Base-by-base conservation (phyloP, 805 yeast species). In the Candida berthetii region DNA sequence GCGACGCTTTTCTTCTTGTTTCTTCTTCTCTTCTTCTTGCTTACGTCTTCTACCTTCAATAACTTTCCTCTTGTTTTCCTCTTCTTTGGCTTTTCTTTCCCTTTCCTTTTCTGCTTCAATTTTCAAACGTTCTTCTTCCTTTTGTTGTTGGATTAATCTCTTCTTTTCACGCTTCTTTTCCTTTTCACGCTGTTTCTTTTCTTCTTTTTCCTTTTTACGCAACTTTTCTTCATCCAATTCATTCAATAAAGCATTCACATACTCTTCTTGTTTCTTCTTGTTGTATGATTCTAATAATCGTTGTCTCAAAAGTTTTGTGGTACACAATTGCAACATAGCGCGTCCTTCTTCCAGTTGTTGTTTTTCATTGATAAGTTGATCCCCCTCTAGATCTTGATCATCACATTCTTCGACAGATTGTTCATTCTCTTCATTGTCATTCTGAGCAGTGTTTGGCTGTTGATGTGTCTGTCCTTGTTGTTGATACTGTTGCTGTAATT, bases 271-370 rank as follows among this genome's bases (percentile, higher is more conserved):
- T 37, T 84, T 76, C 48, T 79, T 83, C 52, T 83, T 90, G 46
- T 85, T 84, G 55, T 82, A 89, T 0, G 95, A 86, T 25, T 74
- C 77, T 53, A 85, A 69, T 27, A 90, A 74, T 36, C 88, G 74
- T 49, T 78, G 80, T 53, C 85, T 86, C 50, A 90, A 73, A 56
- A 87, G 69, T 40, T 86, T 78, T 4, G 93, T 82, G 1, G 90
- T 85, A 42, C 88, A 84, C 40, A 85, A 71, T 52, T 86, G 88
- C 46, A 90, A 74, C 70, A 87, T 74, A 20, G 84, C 78, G 31
- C 90, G 82, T 11, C 91, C 82, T 61, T 89, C 95, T 52, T 78
- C 82, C 53, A 85, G 64, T 39, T 89, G 72, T 58, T 71, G 82
- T 45, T 78, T 83, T 40, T 80, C 82, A 45, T 72, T 78, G n/a